These are phyloP conservation scores for Myxozyma melibiosi DNA, from an alignment of 805 yeast genomes.

Conservation along the genomic window DNA sequence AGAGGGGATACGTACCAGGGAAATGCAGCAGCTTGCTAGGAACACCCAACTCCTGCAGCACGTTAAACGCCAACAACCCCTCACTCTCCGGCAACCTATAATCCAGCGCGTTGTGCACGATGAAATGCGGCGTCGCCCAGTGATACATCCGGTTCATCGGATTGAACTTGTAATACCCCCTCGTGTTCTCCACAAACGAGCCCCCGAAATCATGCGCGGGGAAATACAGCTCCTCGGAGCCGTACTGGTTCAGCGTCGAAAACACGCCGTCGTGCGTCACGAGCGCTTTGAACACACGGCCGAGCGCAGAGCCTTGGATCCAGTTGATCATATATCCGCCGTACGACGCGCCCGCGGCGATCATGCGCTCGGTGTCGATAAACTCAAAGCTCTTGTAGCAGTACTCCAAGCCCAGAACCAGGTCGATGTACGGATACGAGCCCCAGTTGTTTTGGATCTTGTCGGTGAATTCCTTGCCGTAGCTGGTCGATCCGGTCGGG, in stretches of 20 bases:
- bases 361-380: constrained; percentile 34
- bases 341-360: constrained; percentile 39
- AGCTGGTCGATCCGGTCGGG: constrained; percentile 39
- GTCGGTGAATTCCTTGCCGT: constrained; percentile 37
- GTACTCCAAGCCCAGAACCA: constrained; percentile 35
- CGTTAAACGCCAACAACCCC: constrained; percentile 36
- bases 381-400: constrained; percentile 21
- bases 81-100: constrained; percentile 37
- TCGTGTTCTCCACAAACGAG: constrained; percentile 31
- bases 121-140: constrained; percentile 38
- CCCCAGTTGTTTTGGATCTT: constrained; percentile 37
- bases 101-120: constrained; percentile 36
- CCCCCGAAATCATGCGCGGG: constrained; percentile 37
- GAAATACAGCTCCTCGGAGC: constrained; percentile 37
- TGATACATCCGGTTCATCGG: constrained; percentile 34
- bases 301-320: constrained; percentile 38
- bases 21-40: constrained; percentile 36
- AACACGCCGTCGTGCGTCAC: constrained; percentile 39
- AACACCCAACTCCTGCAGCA: constrained; percentile 33
- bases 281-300: constrained; percentile 35
- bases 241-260: constrained; percentile 33
- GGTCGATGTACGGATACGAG: constrained; percentile 37
- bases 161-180: constrained; percentile 34
- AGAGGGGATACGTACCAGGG: constrained; percentile 23
- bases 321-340: constrained; percentile 40